phyloP scores from a whole-genome alignment of 2,329 filamentous ascomycete species.

The Zymoseptoria ardabiliae region DNA sequence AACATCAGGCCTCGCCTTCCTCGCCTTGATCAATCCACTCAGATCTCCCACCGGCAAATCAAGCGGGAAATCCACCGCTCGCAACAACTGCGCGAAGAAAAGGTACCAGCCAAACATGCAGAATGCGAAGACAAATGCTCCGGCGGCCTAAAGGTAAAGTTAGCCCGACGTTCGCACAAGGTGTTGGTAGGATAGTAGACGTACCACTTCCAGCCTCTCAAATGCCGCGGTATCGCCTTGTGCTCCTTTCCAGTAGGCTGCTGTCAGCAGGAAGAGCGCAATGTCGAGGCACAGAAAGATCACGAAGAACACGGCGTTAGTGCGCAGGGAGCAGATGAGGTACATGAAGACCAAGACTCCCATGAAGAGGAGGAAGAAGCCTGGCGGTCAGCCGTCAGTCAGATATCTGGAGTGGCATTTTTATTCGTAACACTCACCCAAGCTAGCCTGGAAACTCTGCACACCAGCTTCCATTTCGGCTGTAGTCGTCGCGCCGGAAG shows the following conservation, averaged over 20 bases:
- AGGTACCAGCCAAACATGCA: conserved; percentile 15
- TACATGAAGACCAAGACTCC: conserved; percentile 13
- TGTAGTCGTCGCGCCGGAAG: background rate
- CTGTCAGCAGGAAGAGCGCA: conserved; percentile 8
- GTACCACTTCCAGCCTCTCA: conserved; percentile 15
- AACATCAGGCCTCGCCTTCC: background rate
- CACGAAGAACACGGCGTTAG: conserved; percentile 14
- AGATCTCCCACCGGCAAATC: conserved; percentile 14
- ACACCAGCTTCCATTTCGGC: conserved; percentile 3
- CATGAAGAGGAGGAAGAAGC: background rate
- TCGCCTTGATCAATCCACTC: conserved; percentile 2
- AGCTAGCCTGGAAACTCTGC: conserved; percentile 3
- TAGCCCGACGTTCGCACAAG: no score
- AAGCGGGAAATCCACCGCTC: conserved; percentile 7
- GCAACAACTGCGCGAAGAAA: conserved; percentile 9
- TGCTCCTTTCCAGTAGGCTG: conserved; percentile 11
- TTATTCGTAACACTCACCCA: conserved; percentile 1
- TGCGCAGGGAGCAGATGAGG: conserved; percentile 15
- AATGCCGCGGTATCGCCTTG: conserved; percentile 9
- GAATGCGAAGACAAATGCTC: conserved; percentile 11
- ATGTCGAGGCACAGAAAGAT: conserved; percentile 12
- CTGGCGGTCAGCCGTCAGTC: background rate
- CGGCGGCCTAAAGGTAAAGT: conserved; percentile 8
- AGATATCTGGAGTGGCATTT: background rate
- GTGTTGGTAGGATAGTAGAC: background rate